phyloP scores from a whole-genome alignment of 306 rosid genomes.

The Sophora flavescens region DNA sequence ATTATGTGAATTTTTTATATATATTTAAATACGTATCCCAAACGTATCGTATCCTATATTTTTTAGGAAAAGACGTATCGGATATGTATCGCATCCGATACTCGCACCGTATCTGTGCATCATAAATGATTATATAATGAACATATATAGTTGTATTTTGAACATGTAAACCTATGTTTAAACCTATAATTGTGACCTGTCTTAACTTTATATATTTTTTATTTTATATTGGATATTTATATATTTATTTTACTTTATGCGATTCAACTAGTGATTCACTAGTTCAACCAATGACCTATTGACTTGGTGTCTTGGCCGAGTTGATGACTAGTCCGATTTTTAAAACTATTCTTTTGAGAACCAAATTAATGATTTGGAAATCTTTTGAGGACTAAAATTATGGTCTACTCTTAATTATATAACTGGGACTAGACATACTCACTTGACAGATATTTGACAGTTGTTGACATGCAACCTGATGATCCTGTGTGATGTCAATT shows the following conservation, averaged over 20 bases:
- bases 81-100: too few species aligned
- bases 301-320: not conserved
- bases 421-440: not conserved
- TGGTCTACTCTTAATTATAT: constrained; percentile 6
- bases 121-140: not conserved
- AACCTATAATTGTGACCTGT: not conserved
- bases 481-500: not conserved
- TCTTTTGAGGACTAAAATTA: not conserved
- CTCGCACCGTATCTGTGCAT: too few species aligned
- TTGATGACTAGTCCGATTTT: not conserved
- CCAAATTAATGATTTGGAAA: not conserved
- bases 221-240: not conserved
- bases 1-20: too few species aligned
- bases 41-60: too few species aligned
- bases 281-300: not conserved
- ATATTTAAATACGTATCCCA: too few species aligned
- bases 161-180: not conserved
- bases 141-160: too few species aligned
- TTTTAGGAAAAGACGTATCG: too few species aligned
- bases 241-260: not conserved
- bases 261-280: not conserved
- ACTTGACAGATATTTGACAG: not conserved
- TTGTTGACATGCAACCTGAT: constrained; percentile 27
- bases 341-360: not conserved
- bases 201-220: not conserved